phyloP scores from a whole-genome alignment of 192 early-diverging fungal species.

The Backusella liffmaniae region DNA sequence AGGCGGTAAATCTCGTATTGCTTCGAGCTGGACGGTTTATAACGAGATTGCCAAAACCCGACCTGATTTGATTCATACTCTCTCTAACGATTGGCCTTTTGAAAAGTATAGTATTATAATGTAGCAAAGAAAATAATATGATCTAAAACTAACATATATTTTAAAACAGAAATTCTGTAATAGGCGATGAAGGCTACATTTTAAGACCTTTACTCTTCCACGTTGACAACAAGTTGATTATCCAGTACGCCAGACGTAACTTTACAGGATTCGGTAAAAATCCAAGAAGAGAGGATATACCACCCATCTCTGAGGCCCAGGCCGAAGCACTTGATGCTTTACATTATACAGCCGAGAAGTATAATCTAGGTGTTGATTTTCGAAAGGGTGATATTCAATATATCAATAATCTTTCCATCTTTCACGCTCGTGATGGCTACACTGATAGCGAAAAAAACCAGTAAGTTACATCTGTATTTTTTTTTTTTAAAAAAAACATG shows the following conservation, averaged over 20 bases:
- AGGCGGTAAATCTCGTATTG: conserved; percentile 27
- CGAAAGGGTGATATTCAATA: conserved; percentile 33
- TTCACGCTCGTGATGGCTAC: conserved; percentile 28
- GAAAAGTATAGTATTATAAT: conserved; percentile 14
- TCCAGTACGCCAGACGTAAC: conserved; percentile 28
- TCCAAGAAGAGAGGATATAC: conserved; percentile 24
- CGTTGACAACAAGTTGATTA: conserved; percentile 24
- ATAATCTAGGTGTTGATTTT: conserved; percentile 22
- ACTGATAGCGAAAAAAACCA: conserved; percentile 25
- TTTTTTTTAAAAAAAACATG: no score
- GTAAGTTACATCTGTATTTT: conserved; percentile 14
- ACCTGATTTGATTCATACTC: conserved; percentile 29
- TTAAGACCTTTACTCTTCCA: conserved; percentile 21
- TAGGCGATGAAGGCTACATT: background rate
- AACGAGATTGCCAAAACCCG: conserved; percentile 24
- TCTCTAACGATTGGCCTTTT: conserved; percentile 21
- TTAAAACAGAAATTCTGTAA: background rate
- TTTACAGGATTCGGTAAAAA: conserved; percentile 32
- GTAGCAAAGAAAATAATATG: background rate
- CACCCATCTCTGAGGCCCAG: conserved; percentile 28
- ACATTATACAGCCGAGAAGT: conserved; percentile 28
- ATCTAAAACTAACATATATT: background rate
- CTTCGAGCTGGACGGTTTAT: conserved; percentile 31
- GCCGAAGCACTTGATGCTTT: conserved; percentile 26
- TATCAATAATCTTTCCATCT: conserved; percentile 29